Evolutionary conservation across 2,329 filamentous ascomycete genomes (phyloP).

Genomic region (Capronia epimyces): DNA sequence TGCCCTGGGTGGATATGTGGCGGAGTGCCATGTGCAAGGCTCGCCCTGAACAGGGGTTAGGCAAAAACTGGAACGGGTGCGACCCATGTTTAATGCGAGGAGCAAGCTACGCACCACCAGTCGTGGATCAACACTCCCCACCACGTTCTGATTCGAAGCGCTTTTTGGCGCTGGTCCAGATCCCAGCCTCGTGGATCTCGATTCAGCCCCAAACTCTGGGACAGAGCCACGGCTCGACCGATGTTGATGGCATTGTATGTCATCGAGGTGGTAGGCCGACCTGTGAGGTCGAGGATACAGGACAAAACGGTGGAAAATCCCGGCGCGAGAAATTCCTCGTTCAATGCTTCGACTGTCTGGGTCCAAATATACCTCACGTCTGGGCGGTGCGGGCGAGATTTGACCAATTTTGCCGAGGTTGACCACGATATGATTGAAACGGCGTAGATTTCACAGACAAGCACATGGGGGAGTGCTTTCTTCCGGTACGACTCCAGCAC

Average conservation of each 20-base stretch:
- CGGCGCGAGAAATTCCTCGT: slow-evolving; percentile 52
- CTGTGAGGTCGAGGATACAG: slow-evolving; percentile 54
- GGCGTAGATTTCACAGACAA: slow-evolving; percentile 54
- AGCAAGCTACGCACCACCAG: slow-evolving; percentile 42
- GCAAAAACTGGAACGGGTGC: too few species aligned
- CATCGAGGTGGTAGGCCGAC: slow-evolving; percentile 41
- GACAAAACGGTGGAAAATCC: slow-evolving; percentile 55
- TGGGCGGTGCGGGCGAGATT: slow-evolving; percentile 45
- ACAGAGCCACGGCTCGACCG: slow-evolving; percentile 50
- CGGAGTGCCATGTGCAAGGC: slow-evolving; percentile 51
- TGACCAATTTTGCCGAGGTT: slow-evolving; percentile 39
- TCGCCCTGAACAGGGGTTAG: slow-evolving; percentile 46
- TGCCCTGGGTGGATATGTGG: slow-evolving; percentile 48
- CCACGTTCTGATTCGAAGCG: slow-evolving; percentile 49
- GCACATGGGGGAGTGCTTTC: slow-evolving; percentile 53
- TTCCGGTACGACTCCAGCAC: slow-evolving; percentile 51
- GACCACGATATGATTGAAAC: slow-evolving; percentile 55
- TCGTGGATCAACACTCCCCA: slow-evolving; percentile 54
- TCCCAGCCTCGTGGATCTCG: slow-evolving; percentile 51
- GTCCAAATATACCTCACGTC: slow-evolving; percentile 59
- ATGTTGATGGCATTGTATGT: slow-evolving; percentile 47
- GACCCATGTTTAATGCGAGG: background rate
- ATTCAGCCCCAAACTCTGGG: slow-evolving; percentile 52
- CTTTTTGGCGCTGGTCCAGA: slow-evolving; percentile 47
- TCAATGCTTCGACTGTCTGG: slow-evolving; percentile 54